Base-by-base conservation (phyloP, 768 basidiomycete species). In the Calocybe indica region DNA sequence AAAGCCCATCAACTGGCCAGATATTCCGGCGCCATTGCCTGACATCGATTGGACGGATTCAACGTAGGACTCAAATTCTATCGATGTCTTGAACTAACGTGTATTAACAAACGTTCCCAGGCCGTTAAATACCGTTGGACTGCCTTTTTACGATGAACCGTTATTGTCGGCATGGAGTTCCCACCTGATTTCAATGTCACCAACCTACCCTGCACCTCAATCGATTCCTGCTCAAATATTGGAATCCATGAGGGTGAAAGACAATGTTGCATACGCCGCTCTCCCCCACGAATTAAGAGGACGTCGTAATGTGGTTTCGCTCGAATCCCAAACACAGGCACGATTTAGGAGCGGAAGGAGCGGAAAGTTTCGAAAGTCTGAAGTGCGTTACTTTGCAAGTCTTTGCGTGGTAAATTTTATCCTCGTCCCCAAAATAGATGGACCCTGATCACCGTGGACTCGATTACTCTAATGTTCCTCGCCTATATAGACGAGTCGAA, bases 261-360 rank as follows among this genome's bases (percentile, higher is more conserved):
- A 96, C 57, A 88, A 86, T 46, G 76, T 97, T 29, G 89, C 90
- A 5, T 97, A 96, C 61, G 93, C 95, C 1, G 67, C 85, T 0
- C 72, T 93, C 41, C 95, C 95, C 0, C 85, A 83, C 58, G 92
- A 95, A 52, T 71, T 95, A 14, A 79, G 81, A 54, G 92, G 90
- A 0, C 78, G 83, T 50, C 79, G 95, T 35, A 95, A 98, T 60
- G 76, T 93, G 55, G 78, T 83, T 6, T 63, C 68, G 12, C 69
- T 74, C 10, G 71, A 67, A 15, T 63, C 74, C n/a, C 80, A 80
- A 61, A 64, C 70, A 5, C 74, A 78, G 53, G 81, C 73, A n/a
- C 76, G 88, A 29, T 99, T 97, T 65, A 74, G 92, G 51, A 97
- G 94, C 59, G n/a, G n/a, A n/a, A 74, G 92, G 51, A 97, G 94